Evolutionary conservation across 1,284 basidiomycete species (phyloP), one percentile per base, ranked within the genome.

Genomic region (Afroboletus lepidellus): DNA sequence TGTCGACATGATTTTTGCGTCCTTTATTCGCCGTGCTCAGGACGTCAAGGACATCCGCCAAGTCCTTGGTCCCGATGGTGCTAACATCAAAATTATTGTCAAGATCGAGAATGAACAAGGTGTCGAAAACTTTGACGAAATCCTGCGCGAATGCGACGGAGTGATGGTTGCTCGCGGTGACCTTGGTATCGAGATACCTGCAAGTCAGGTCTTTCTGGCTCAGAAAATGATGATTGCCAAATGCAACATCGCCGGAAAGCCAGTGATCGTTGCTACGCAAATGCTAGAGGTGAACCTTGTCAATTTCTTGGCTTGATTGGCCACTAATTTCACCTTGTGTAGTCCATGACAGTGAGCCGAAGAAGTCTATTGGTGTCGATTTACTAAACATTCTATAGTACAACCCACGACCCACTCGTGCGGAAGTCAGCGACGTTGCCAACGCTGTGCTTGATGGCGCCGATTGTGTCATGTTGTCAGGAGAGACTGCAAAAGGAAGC

Each of bases 221-320:
- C 95, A 98, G 73, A 98, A 98, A 79, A 98, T 98, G 95, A 98
- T 98, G 94, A 98, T 98, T 64, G 85, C 94, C 58, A 98, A 98
- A 78, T 97, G 94, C 78, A 97, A 96, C 79, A 88, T 94, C 63
- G 87, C 84, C 50, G 94, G 94, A 65, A 98, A 99, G 80, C 95
- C 97, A 48, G 92, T 93, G 67, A 99, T 99, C 69, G 97, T 97
- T 63, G 97, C 97, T 20, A 99, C 97, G 18, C 97, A 99, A 75
- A 99, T 99, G 97, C 87, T 99, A 63, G 97, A 99, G 81, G 89
- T 90, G 63, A 65, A 79, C 70, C 51, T 39, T 50, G 37, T 9
- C 20, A 41, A 11, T n/a, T 41, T 30, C 12, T 52, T 29, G 20
- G 8, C 21, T 29, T 27, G 27, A 37, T 24, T 20, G 48, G 47